These are phyloP conservation scores for Echinosophora koreensis DNA, from an alignment of 306 rosid species.

Conservation along the genomic window DNA sequence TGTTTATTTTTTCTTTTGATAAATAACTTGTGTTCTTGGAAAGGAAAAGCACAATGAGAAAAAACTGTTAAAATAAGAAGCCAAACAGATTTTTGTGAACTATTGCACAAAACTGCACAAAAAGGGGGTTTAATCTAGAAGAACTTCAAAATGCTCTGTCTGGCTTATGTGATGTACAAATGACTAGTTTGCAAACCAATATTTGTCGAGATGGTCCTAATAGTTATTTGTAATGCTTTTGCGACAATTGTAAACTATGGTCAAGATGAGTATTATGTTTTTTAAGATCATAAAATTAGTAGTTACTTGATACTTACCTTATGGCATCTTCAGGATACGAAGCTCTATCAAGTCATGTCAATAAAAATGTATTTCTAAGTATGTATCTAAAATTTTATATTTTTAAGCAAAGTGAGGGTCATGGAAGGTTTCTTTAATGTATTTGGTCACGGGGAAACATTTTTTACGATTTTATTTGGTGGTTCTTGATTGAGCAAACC, in stretches of 20 bases:
- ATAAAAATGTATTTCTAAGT: not conserved
- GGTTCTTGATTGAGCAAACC: not conserved
- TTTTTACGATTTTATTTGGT: not conserved
- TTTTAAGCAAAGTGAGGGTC: slow-evolving; percentile 11
- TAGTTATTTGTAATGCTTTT: not conserved
- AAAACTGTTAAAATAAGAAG: not conserved
- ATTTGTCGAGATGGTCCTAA: not conserved
- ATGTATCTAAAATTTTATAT: not conserved
- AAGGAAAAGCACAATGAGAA: not conserved
- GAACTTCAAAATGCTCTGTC: not conserved
- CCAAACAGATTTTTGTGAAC: not conserved
- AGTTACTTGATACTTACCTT: slow-evolving; percentile 7
- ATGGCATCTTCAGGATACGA: not conserved
- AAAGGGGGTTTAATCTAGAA: not conserved
- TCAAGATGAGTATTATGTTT: not conserved
- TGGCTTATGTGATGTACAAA: not conserved
- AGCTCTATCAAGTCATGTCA: not conserved
- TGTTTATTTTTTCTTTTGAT: slow-evolving; percentile 12
- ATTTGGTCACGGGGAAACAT: not conserved
- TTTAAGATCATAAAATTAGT: not conserved
- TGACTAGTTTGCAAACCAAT: not conserved
- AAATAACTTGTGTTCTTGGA: not conserved
- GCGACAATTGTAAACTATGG: not conserved
- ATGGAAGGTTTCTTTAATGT: slow-evolving; percentile 4
- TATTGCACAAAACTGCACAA: not conserved